phyloP scores from a whole-genome alignment of 148 eudicot species.

The Silene uniflora region DNA sequence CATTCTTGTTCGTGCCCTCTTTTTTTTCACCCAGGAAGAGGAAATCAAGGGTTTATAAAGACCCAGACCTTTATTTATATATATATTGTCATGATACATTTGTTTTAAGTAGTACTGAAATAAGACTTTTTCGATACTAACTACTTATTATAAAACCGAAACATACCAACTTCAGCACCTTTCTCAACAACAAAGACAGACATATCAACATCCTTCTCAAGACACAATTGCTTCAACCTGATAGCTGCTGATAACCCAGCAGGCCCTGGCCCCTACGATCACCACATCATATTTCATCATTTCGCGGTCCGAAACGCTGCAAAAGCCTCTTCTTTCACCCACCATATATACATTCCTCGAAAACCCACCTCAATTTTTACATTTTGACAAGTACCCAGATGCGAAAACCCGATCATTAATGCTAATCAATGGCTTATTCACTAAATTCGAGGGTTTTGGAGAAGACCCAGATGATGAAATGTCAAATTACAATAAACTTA shows the following conservation, averaged over 20 bases:
- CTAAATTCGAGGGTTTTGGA: slow-evolving; percentile 8
- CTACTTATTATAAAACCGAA: slow-evolving; percentile 10
- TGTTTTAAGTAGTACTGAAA: no score
- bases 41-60: no score
- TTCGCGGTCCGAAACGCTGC: slow-evolving; percentile 50
- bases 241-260: slow-evolving; percentile 96
- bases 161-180: slow-evolving; percentile 85
- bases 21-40: no score
- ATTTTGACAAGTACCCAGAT: slow-evolving; percentile 32
- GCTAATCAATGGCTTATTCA: neutral
- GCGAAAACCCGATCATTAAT: slow-evolving; percentile 19
- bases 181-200: slow-evolving; percentile 97
- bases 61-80: no score
- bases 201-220: slow-evolving; percentile 58
- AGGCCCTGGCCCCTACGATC: slow-evolving; percentile 92
- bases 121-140: no score
- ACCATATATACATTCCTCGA: slow-evolving; percentile 12
- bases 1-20: no score
- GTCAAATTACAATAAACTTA: neutral
- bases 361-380: slow-evolving; percentile 26
- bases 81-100: no score
- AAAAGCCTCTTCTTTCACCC: slow-evolving; percentile 34
- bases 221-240: slow-evolving; percentile 67
- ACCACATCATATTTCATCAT: slow-evolving; percentile 75
- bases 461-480: slow-evolving; percentile 29